phyloP scores from a whole-genome alignment of 2,329 filamentous ascomycete species.

The Neophaeococcomyces mojaviensis region DNA sequence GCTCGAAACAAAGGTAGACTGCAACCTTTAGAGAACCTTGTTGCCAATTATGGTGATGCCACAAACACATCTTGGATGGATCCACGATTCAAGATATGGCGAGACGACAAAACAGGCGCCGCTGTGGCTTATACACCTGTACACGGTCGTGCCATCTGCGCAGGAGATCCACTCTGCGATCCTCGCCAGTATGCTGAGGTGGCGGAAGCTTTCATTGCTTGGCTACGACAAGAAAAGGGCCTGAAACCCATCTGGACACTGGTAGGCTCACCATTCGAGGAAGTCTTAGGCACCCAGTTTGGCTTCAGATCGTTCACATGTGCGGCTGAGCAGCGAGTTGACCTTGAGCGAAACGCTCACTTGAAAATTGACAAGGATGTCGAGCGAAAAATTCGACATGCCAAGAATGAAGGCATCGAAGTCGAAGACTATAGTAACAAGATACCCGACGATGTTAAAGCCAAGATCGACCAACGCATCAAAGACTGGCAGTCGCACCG shows the following conservation, averaged over 20 bases:
- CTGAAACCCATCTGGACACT: conserved; percentile 74
- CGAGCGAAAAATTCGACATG: conserved; percentile 62
- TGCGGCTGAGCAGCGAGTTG: conserved; percentile 69
- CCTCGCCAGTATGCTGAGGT: conserved; percentile 60
- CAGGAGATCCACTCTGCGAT: conserved; percentile 73
- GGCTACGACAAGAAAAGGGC: conserved; percentile 49
- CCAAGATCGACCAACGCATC: conserved; percentile 58
- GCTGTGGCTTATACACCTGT: conserved; percentile 67
- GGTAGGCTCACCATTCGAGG: conserved; percentile 61
- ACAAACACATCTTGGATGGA: conserved; percentile 82
- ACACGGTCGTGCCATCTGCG: conserved; percentile 65
- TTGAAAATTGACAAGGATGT: conserved; percentile 47
- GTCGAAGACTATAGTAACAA: conserved; percentile 58
- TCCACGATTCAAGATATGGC: conserved; percentile 72
- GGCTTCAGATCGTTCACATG: conserved; percentile 74
- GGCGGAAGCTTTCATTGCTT: conserved; percentile 59
- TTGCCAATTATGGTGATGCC: conserved; percentile 80
- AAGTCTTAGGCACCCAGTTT: conserved; percentile 62
- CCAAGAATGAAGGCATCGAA: conserved; percentile 68
- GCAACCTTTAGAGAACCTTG: conserved; percentile 63
- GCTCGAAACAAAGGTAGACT: conserved; percentile 39
- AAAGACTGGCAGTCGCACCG: conserved; percentile 64
- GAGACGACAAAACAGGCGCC: conserved; percentile 62
- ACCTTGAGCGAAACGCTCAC: conserved; percentile 53
- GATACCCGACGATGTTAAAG: conserved; percentile 53